Evolutionary conservation across 306 rosid genomes (phyloP), one percentile per base, ranked within the genome.

Genomic region (Casuarina cunninghamiana): DNA sequence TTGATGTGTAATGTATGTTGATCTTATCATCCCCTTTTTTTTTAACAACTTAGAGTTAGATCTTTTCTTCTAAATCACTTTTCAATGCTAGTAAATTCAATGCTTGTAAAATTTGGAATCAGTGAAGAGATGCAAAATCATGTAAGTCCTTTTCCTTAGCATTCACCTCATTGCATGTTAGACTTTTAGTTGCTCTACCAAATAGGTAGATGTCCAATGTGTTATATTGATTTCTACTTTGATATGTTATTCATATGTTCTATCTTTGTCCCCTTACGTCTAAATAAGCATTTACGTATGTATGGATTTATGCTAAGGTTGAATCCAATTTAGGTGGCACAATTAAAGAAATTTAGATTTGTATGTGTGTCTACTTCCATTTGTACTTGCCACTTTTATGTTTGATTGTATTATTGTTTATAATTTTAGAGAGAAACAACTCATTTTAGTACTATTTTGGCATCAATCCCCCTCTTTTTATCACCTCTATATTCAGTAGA

Each of bases 21-120:
- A 72, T 12, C 73, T 81, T 65, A 35, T 51, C 43, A 37, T 19
- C 41, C 39, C 43, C 68, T 63, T 69, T 44, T 51, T 21, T 84
- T 72, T 87, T 87, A 26, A 67, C 91, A 93, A 92, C 75, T 93
- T 86, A 93, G 94, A 81, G 90, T 84, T 35, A 93, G 97, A 75
- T 89, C 96, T 21, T 81, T 83, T 80, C 88, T 93, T 80, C 53
- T 90, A 61, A 90, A 88, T 76, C 91, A 90, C 57, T 86, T 93
- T 66, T 84, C 96, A 77, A 8, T 26, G 32, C 32, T 26, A 26
- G 32, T 26, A 26, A 26, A 26, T 26, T 26, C 32, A 26, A 26
- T 26, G 32, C 32, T 26, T 26, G 32, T 26, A 26, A 26, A 26
- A 26, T 26, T 26, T 26, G 32, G 32, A 26, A 26, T 26, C 32